Conservation (phyloP, 129 eudicot species). For the Artemisia argyi region DNA sequence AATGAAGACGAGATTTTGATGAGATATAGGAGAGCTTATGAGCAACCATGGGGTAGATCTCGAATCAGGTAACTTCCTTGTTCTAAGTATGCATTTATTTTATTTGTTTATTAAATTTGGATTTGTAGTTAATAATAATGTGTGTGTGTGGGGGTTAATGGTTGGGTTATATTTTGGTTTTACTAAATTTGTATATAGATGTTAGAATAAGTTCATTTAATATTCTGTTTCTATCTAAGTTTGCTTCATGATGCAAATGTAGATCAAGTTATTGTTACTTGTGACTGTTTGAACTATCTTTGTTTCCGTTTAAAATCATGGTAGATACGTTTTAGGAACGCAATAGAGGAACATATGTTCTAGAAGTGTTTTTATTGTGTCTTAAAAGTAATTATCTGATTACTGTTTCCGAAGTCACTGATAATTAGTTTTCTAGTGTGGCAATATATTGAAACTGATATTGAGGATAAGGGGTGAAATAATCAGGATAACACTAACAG, state of each 20-base stretch:
- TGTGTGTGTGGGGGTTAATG: background rate
- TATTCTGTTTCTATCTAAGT: background rate
- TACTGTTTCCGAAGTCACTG: too few species aligned
- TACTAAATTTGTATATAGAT: background rate
- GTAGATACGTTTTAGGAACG: too few species aligned
- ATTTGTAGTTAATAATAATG: background rate
- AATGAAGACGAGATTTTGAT: constrained; percentile 76
- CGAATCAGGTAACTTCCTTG: constrained; percentile 65
- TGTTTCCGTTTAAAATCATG: too few species aligned
- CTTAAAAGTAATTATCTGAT: too few species aligned
- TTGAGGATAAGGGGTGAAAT: too few species aligned
- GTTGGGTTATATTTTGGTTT: background rate
- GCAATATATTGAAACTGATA: too few species aligned
- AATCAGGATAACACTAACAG: too few species aligned
- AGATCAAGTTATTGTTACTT: too few species aligned
- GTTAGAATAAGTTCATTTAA: background rate
- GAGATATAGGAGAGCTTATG: constrained; percentile 90
- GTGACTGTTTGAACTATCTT: too few species aligned
- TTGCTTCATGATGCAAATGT: background rate
- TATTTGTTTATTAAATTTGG: background rate
- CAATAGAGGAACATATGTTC: too few species aligned
- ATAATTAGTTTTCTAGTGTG: too few species aligned
- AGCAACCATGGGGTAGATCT: constrained; percentile 97
- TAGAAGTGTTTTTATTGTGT: too few species aligned
- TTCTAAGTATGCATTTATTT: constrained; percentile 2